Evolutionary conservation across 768 basidiomycete species (phyloP).

Genomic region (Suillus weaverae): DNA sequence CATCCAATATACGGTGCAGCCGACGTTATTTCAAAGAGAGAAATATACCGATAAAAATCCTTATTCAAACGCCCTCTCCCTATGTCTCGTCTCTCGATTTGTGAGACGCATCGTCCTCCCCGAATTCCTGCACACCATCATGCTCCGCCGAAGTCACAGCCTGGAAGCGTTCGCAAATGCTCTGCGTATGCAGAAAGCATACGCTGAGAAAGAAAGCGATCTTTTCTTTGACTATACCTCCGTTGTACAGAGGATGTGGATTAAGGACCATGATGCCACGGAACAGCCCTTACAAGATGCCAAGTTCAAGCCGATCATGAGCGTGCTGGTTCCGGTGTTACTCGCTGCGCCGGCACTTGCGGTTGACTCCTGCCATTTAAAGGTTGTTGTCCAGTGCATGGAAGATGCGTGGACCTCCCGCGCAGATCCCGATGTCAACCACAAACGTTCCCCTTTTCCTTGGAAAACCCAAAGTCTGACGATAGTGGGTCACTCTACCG

Average conservation of each 20-base stretch:
- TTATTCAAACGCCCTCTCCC: conserved; percentile 27
- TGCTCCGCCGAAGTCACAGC: background rate
- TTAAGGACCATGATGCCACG: fast-evolving
- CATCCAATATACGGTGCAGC: conserved; percentile 30
- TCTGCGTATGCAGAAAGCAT: too few species aligned
- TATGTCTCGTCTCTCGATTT: conserved; percentile 35
- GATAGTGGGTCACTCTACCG: too few species aligned
- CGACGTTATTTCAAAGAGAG: conserved; percentile 12
- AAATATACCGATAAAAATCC: background rate
- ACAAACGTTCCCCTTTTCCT: background rate
- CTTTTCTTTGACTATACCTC: too few species aligned
- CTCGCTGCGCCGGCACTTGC: background rate
- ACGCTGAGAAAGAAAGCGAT: too few species aligned
- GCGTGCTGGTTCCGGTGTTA: background rate
- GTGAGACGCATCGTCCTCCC: conserved; percentile 27
- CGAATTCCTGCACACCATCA: conserved; percentile 26
- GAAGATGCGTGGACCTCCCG: too few species aligned
- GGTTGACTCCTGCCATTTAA: background rate
- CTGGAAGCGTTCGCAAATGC: too few species aligned
- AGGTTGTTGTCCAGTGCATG: background rate
- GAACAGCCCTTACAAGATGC: too few species aligned
- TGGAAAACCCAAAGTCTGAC: background rate
- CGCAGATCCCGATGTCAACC: background rate
- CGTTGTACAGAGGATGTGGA: too few species aligned
- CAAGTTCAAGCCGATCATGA: background rate